Evolutionary conservation across 352 stramenopile genomes (phyloP), one percentile per base, ranked within the genome.

Genomic region (Globisporangium spinosum): DNA sequence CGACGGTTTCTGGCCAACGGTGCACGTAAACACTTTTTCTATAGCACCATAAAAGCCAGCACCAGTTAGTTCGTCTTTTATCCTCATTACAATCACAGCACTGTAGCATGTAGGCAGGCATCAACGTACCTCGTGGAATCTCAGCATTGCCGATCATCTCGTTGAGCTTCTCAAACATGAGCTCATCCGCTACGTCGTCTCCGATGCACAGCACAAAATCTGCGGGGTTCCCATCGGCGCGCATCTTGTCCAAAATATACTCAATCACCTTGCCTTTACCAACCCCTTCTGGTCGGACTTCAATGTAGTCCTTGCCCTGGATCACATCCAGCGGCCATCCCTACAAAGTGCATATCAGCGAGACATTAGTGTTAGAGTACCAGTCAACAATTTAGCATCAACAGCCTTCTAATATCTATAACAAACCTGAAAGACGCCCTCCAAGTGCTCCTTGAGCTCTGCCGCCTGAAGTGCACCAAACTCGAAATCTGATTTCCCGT

Each of bases 131-230:
- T 84, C 80, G 76, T 17, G 74, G 62, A 12, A 90, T 62, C 25
- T 80, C 72, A 15, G 65, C 32, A 7, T 72, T 76, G 7, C 67
- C 71, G 8, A 80, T 71, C 68, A 89, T 82, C 29, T 79, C 76
- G 13, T 90, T 79, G 7, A 93, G 63, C 20, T 89, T 75, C 20
- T 95, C 82, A 53, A 95, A 98, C 97, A 99, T 99, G 62, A 98
- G 90, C 76, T 99, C 98, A 69, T 99, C 98, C 12, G 96, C 98
- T 56, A 98, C 93, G 70, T 99, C 98, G 74, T 99, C 98, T 34
- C 98, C 98, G 53, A 99, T 86, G 23, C 93, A 96, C n/a, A 99
- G 70, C 10, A 98, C 85, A 82, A 99, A 99, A 60, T 99, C 97
- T 38, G 97, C 75, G 25, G 84, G 77, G 10, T 87, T 89, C 22